These are phyloP conservation scores for Capsella rubella DNA, from an alignment of 441 rosid species.

Conservation along the genomic window DNA sequence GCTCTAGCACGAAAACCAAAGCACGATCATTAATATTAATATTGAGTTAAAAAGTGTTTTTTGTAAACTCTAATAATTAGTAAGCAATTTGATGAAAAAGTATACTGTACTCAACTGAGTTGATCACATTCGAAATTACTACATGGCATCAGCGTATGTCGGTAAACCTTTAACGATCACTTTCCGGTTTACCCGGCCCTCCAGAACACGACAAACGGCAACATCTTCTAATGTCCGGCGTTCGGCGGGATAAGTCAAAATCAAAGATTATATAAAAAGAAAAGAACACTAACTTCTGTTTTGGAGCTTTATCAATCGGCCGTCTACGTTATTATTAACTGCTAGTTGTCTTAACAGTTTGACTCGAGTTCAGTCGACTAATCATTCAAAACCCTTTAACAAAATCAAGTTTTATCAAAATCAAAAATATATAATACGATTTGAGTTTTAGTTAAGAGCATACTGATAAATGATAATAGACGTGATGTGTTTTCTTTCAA, in stretches of 20 bases:
- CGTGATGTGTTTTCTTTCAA: too few relatives aligned
- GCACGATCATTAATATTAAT: neutral
- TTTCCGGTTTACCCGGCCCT: constrained; percentile 18
- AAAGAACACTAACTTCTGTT: neutral
- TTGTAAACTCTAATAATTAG: too few relatives aligned
- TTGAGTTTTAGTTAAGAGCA: neutral
- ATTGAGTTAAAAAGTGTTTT: too few relatives aligned
- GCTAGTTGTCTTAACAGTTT: neutral
- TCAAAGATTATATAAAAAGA: too few relatives aligned
- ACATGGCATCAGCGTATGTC: neutral
- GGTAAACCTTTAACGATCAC: constrained; percentile 17
- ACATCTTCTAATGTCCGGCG: constrained; percentile 29
- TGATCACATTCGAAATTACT: too few relatives aligned
- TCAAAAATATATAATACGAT: neutral
- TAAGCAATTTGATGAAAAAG: too few relatives aligned
- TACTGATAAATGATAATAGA: neutral
- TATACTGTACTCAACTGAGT: too few relatives aligned
- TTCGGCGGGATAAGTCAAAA: constrained; percentile 23
- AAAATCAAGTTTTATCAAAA: too few relatives aligned
- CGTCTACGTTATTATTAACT: neutral
- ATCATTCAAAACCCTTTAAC: neutral
- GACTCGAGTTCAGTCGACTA: neutral
- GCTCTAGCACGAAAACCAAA: neutral
- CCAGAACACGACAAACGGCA: constrained; percentile 4
- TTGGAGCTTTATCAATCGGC: neutral